Percentiles rank a stretch among this genome's conserved stretches.
These are phyloP conservation scores for Picea glauca DNA, from an alignment of 75 land plant species.

Conservation along the genomic window DNA sequence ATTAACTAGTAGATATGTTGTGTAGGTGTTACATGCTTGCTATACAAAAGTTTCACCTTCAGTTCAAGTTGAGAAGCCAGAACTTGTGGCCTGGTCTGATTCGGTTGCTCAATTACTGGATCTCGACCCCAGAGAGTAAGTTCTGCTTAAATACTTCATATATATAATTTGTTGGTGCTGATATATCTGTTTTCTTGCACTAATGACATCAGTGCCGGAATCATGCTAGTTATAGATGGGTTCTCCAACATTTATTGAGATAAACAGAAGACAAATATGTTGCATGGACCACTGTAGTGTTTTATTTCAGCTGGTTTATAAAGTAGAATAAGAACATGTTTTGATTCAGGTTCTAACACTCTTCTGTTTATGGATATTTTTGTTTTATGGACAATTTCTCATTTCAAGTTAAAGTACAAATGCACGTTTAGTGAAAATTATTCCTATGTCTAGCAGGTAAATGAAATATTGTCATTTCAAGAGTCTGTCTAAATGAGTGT, in stretches of 20 bases:
- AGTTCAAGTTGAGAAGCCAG: slow-evolving; percentile 76
- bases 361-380: neutral
- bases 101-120: slow-evolving; percentile 82
- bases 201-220: neutral
- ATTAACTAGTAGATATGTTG: neutral
- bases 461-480: neutral
- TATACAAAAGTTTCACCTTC: slow-evolving; percentile 87
- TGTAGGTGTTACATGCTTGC: slow-evolving; percentile 87
- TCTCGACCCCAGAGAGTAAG: slow-evolving; percentile 91
- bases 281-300: neutral
- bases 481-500: neutral
- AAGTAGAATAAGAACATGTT: neutral
- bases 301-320: neutral
- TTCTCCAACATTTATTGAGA: neutral
- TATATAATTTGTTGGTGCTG: neutral
- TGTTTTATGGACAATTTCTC: neutral
- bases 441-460: neutral
- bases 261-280: neutral
- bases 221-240: neutral
- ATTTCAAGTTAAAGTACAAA: neutral
- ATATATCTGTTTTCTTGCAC: neutral
- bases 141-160: neutral
- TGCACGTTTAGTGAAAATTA: neutral
- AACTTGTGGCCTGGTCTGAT: slow-evolving; percentile 90
- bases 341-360: neutral